Percentiles rank a stretch among this genome's conserved stretches.
Evolutionary conservation across 2,329 filamentous ascomycete species (phyloP).

Genomic region (Colletotrichum salicis): DNA sequence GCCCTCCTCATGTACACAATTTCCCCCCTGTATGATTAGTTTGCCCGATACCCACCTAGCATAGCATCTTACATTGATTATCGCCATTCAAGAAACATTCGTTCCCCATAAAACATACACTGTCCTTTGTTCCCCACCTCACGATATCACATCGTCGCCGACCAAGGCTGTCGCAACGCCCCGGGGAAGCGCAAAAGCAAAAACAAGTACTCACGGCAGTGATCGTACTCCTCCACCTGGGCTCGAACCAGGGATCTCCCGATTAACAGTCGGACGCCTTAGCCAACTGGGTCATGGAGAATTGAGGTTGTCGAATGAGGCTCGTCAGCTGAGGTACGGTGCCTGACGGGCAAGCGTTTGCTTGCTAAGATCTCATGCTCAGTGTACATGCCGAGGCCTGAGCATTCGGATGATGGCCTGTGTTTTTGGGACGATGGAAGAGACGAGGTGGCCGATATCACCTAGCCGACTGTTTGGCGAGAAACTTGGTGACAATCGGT

Average conservation of each 20-base stretch:
- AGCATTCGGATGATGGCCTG: not conserved
- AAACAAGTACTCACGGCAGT: not conserved
- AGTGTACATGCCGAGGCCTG: not conserved
- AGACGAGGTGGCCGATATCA: not conserved
- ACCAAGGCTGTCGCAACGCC: not conserved
- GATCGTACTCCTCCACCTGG: not conserved
- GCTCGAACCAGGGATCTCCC: slow-evolving; percentile 5
- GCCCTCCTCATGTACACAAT: not conserved
- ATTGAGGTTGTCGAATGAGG: not conserved
- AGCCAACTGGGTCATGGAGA: slow-evolving; percentile 11
- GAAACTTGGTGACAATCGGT: not conserved
- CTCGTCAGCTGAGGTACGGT: not conserved
- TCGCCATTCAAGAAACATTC: not conserved
- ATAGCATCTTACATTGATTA: not conserved
- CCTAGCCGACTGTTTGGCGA: no score
- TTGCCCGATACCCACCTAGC: slow-evolving; percentile 5
- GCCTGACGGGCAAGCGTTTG: not conserved
- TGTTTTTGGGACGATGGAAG: not conserved
- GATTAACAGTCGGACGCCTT: slow-evolving; percentile 12
- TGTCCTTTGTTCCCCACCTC: not conserved
- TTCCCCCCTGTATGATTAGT: not conserved
- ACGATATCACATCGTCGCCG: not conserved
- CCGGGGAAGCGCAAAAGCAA: not conserved
- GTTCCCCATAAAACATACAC: not conserved
- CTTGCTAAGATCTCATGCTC: not conserved